These are phyloP conservation scores for Globisporangium paroecandrum DNA, from an alignment of 352 stramenopile species.

Conservation along the genomic window DNA sequence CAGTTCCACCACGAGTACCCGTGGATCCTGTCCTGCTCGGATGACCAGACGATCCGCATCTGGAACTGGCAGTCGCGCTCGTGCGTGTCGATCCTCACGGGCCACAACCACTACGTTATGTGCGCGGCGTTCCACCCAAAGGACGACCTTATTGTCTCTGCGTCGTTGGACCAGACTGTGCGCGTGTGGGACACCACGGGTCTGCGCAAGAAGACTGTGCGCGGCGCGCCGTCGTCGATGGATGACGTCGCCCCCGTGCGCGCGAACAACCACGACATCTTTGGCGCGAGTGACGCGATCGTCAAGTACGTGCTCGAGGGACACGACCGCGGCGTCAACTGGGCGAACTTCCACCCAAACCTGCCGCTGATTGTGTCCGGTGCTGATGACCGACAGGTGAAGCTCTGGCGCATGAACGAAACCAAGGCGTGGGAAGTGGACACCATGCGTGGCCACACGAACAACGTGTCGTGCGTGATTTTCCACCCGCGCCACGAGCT, in stretches of 20 bases:
- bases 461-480: constrained; percentile 99
- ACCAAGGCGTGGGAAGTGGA: constrained; percentile 99
- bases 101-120: constrained; percentile 99
- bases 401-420: constrained; percentile 99
- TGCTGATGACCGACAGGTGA: constrained; percentile 99
- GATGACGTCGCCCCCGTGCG: constrained; percentile 68
- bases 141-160: constrained; percentile 99
- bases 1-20: constrained; percentile 99
- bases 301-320: constrained; percentile 99
- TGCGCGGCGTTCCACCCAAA: constrained; percentile 99
- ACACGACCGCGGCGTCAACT: constrained; percentile 99
- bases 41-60: constrained; percentile 99
- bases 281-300: constrained; percentile 98
- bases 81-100: constrained; percentile 99
- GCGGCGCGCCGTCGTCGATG: constrained; percentile 78
- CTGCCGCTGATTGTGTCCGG: constrained; percentile 97
- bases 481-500: constrained; percentile 99
- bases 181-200: constrained; percentile 99
- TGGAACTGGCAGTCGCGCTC: constrained; percentile 99
- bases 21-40: constrained; percentile 97
- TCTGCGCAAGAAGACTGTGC: constrained; percentile 97
- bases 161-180: constrained; percentile 98
- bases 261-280: constrained; percentile 92
- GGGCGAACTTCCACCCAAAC: constrained; percentile 98
- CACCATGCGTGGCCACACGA: constrained; percentile 98